Evolutionary conservation across 257 asterid genomes (phyloP).

Genomic region (Solanum commersonii): DNA sequence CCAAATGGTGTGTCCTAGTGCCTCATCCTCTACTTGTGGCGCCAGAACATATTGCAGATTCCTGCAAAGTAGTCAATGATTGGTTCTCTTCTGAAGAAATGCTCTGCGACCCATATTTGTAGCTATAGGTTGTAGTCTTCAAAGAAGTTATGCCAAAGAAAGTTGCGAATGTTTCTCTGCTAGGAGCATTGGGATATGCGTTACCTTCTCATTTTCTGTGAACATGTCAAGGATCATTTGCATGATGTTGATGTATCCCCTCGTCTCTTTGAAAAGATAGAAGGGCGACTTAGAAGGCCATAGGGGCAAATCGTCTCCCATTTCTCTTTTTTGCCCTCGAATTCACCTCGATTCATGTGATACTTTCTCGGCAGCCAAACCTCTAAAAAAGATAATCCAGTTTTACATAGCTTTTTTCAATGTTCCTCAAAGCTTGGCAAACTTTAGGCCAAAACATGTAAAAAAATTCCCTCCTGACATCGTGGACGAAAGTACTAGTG

Average conservation of each 20-base stretch:
- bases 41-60: neutral
- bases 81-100: neutral
- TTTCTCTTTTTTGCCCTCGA: neutral
- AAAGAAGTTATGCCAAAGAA: neutral
- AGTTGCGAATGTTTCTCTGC: neutral
- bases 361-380: neutral
- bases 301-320: neutral
- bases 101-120: neutral
- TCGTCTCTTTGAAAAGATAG: neutral
- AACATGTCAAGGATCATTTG: neutral
- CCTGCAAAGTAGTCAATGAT: neutral
- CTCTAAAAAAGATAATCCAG: neutral
- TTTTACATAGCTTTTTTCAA: neutral
- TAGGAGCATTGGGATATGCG: neutral
- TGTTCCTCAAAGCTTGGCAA: neutral
- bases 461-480: neutral
- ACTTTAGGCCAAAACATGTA: neutral
- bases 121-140: neutral
- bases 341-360: neutral
- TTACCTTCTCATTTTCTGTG: neutral
- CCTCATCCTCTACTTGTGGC: neutral
- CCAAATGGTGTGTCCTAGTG: neutral
- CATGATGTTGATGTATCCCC: neutral
- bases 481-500: neutral
- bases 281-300: neutral